Base-by-base conservation (phyloP, 768 basidiomycete species). In the Leucosporidium yakuticum region DNA sequence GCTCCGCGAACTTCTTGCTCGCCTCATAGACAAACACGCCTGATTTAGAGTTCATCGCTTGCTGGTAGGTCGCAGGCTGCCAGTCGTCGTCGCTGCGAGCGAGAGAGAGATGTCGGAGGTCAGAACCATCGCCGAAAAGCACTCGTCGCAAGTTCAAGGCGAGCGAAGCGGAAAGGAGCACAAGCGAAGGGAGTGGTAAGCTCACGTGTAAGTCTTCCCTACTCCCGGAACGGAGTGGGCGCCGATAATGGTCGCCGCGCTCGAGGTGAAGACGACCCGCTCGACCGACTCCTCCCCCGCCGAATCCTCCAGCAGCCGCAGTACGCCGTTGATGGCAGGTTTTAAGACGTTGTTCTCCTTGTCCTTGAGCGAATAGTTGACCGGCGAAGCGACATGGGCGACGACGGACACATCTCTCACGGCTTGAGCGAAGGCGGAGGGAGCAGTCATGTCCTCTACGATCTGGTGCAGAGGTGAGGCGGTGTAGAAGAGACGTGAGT, bases 181-280 rank as follows among this genome's bases (percentile, higher is more conserved):
- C n/a, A n/a, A n/a, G n/a, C n/a, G n/a, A n/a, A n/a, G n/a, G n/a
- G n/a, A n/a, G 14, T 9, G 29, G 23, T 5, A 17, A 75, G 39
- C 62, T 73, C 56, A 63, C 3, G 36, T 27, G 31, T 71, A 76
- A 2, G 62, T 63, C 29, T 50, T 60, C 8, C 82, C 67, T 27
- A 53, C 51, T 8, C 62, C 63, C 11, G 39, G 19, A 20, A 65
- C 11, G 5, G 25, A 34, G 31, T n/a, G 23, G 8, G 64, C 21
- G 58, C 67, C 63, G 49, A 67, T 53, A 7, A 68, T 64, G 23
- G 1, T 49, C 4, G 84, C 87, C 55, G 77, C 79, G 3, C 88
- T 89, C 17, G 85, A 85, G 0, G 87, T 88, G 63, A 88, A 76
- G 17, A 90, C 84, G 53, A 91, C 80, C 4, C 89, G 84, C 75